These are phyloP conservation scores for Clonostachys rhizophaga DNA, from an alignment of 2,329 filamentous ascomycete genomes.

Conservation along the genomic window DNA sequence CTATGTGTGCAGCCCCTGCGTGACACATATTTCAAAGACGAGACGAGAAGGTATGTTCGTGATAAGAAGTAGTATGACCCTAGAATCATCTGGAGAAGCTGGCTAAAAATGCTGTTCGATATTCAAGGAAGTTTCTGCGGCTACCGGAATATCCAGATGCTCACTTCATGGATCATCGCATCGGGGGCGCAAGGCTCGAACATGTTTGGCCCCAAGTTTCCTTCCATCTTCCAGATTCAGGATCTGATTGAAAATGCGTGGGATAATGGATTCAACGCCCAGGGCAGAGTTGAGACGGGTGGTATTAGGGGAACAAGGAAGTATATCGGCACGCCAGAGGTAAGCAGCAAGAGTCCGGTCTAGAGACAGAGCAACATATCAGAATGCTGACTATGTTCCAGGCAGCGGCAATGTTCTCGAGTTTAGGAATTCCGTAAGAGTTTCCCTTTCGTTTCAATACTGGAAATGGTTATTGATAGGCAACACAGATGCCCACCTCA, in stretches of 20 bases:
- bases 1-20: constrained; percentile 73
- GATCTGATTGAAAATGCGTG: constrained; percentile 84
- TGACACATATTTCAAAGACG: constrained; percentile 78
- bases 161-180: constrained; percentile 72
- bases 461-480: not conserved
- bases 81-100: not conserved
- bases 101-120: not conserved
- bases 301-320: constrained; percentile 86
- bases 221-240: constrained; percentile 78
- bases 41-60: constrained; percentile 56
- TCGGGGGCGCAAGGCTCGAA: constrained; percentile 50
- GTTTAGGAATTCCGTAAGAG: not conserved
- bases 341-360: not conserved
- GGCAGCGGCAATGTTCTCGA: not conserved
- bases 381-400: not conserved
- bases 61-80: not conserved
- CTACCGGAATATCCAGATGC: constrained; percentile 92
- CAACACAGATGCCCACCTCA: constrained; percentile 53
- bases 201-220: constrained; percentile 56
- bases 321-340: constrained; percentile 90
- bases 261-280: constrained; percentile 76
- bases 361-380: not conserved
- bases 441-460: not conserved
- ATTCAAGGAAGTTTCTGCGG: constrained; percentile 79
- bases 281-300: constrained; percentile 76